Percentiles rank a stretch among this genome's conserved stretches.
Evolutionary conservation across 1,284 basidiomycete species (phyloP).

Genomic region (Boletus austroedulis): DNA sequence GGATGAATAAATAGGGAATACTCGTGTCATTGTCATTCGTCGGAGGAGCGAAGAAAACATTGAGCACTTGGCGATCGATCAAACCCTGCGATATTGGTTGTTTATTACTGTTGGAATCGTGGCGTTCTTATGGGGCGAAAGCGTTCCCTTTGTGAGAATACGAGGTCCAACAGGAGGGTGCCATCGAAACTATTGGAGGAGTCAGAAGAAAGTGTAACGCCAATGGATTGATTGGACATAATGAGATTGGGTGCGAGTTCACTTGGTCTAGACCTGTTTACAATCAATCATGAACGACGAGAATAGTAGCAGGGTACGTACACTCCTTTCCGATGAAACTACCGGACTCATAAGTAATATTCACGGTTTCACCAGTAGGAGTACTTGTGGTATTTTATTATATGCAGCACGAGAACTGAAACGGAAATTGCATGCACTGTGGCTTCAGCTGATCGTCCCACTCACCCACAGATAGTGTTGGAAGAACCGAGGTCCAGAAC

Average conservation of each 20-base stretch:
- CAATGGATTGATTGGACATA: constrained; percentile 10
- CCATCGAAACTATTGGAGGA: constrained; percentile 17
- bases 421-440: neutral
- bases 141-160: constrained; percentile 18
- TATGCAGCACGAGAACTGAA: neutral
- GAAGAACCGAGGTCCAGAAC: neutral
- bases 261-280: neutral
- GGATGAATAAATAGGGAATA: neutral
- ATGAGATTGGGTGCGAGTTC: constrained; percentile 16
- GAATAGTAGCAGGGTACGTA: neutral
- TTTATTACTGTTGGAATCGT: constrained; percentile 28
- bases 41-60: constrained; percentile 28
- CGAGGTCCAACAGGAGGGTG: constrained; percentile 28
- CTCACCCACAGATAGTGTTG: neutral
- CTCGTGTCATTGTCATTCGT: constrained; percentile 19
- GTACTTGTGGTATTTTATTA: neutral
- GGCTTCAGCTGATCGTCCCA: neutral
- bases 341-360: neutral
- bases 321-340: neutral
- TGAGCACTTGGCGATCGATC: constrained; percentile 18
- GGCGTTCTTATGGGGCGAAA: constrained; percentile 3
- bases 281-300: neutral
- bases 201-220: neutral
- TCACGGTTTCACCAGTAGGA: neutral
- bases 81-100: constrained; percentile 20